phyloP scores from a whole-genome alignment of 768 basidiomycete species.

The Leccinum rimulosum region DNA sequence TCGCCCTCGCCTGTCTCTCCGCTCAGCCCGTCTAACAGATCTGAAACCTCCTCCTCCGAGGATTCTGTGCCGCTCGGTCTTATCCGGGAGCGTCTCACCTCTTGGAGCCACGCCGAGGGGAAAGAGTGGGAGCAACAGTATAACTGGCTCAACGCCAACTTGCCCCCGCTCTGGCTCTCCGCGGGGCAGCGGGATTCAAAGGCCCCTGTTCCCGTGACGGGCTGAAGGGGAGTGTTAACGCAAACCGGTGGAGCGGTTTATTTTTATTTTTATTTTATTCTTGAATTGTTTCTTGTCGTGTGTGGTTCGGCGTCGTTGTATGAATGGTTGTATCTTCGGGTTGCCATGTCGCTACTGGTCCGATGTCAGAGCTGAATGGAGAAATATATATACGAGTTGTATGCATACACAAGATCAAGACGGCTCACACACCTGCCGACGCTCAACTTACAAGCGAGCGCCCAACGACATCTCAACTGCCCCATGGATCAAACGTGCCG shows the following conservation, averaged over 20 bases:
- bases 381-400: too few relatives aligned
- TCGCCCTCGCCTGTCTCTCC: slow-evolving; percentile 9
- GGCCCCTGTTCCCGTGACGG: not conserved
- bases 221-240: not conserved
- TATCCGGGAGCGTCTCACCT: slow-evolving; percentile 8
- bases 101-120: not conserved
- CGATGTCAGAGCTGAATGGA: too few relatives aligned
- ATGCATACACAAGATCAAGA: too few relatives aligned
- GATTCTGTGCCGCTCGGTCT: slow-evolving; percentile 17
- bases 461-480: not conserved
- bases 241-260: not conserved
- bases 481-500: not conserved
- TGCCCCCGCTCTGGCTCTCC: not conserved
- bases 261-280: not conserved
- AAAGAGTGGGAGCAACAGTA: not conserved
- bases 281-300: not conserved
- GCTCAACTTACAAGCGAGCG: not conserved
- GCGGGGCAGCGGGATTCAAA: not conserved
- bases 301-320: not conserved
- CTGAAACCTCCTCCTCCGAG: slow-evolving; percentile 4
- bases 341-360: not conserved
- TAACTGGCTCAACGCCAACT: not conserved
- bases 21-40: slow-evolving; percentile 22
- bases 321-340: not conserved
- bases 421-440: not conserved